Conservation (phyloP, 208 protist species). For the Crithidia sp. region DNA sequence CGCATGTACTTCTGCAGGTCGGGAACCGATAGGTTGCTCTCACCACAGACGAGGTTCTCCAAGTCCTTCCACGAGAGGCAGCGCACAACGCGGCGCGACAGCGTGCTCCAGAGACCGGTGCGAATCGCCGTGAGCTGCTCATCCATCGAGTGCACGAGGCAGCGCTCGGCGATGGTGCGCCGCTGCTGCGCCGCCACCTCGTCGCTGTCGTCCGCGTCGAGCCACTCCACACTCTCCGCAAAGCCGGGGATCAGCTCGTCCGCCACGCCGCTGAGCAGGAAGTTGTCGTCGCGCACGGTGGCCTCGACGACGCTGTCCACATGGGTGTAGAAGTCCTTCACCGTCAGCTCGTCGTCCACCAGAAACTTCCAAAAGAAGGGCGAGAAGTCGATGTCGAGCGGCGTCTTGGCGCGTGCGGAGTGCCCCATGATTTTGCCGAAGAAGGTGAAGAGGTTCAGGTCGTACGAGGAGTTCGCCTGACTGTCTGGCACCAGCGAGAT, state of each 20-base stretch:
- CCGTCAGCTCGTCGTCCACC: constrained; percentile 81
- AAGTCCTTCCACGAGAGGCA: constrained; percentile 88
- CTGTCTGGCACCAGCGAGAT: constrained; percentile 85
- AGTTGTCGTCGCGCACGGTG: constrained; percentile 79
- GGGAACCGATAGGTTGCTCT: constrained; percentile 64
- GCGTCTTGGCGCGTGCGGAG: constrained; percentile 61
- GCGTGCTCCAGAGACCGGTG: constrained; percentile 73
- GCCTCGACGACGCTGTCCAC: constrained; percentile 87
- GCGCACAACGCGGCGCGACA: constrained; percentile 84
- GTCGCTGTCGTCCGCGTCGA: constrained; percentile 42
- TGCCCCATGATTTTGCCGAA: constrained; percentile 92
- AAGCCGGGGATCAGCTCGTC: constrained; percentile 88
- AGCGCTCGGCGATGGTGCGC: constrained; percentile 76
- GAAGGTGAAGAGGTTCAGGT: constrained; percentile 87
- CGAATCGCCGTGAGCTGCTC: constrained; percentile 84
- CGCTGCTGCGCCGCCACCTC: constrained; percentile 36
- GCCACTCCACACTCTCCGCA: constrained; percentile 46
- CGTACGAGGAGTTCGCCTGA: constrained; percentile 67
- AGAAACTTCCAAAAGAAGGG: constrained; percentile 93
- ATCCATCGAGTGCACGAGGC: constrained; percentile 89
- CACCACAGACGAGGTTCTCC: constrained; percentile 82
- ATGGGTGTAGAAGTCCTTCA: constrained; percentile 89
- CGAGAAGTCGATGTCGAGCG: constrained; percentile 88
- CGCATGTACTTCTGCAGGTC: constrained; percentile 76
- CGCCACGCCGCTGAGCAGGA: constrained; percentile 77